A percentile compares a stretch with the other conserved stretches of the same genome.
These are phyloP conservation scores for Penicilliopsis zonata DNA, from an alignment of 495 filamentous ascomycete genomes.

Conservation along the genomic window DNA sequence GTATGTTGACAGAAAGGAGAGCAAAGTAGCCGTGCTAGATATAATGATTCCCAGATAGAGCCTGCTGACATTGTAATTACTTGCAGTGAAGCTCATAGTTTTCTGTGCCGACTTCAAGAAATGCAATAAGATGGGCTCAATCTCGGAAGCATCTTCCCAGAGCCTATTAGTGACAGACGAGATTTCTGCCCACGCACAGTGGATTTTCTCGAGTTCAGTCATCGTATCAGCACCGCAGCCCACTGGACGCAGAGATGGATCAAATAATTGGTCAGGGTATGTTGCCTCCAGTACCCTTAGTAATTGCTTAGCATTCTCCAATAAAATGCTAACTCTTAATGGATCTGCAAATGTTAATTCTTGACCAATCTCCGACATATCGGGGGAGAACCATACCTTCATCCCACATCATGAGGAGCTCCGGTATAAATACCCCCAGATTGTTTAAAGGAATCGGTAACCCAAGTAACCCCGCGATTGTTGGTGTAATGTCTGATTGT, in stretches of 20 bases:
- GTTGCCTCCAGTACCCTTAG: slow-evolving; percentile 58
- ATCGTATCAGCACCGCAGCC: slow-evolving; percentile 30
- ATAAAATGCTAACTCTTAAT: slow-evolving; percentile 51
- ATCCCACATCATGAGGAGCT: slow-evolving; percentile 66
- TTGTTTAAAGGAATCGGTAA: slow-evolving; percentile 90
- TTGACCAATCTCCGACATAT: slow-evolving; percentile 2
- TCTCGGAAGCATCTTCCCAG: slow-evolving; percentile 1
- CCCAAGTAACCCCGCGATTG: slow-evolving; percentile 75
- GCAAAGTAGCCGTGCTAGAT: slow-evolving; percentile 26
- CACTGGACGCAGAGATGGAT: slow-evolving; percentile 12
- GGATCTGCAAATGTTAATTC: too few relatives aligned
- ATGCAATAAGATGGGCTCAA: slow-evolving; percentile 20
- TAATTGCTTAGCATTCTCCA: slow-evolving; percentile 70
- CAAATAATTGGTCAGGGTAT: slow-evolving; percentile 47
- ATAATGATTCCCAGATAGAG: slow-evolving; percentile 43
- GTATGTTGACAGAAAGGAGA: slow-evolving; percentile 18
- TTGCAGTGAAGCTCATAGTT: slow-evolving; percentile 73
- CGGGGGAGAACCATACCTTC: slow-evolving; percentile 22
- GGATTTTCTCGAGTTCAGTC: slow-evolving; percentile 44
- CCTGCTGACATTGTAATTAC: slow-evolving; percentile 68
- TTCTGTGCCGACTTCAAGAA: slow-evolving; percentile 61
- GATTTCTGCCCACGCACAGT: slow-evolving; percentile 50
- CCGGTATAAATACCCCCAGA: slow-evolving; percentile 73
- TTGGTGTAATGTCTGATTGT: slow-evolving; percentile 87
- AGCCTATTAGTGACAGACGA: slow-evolving; percentile 8